These are phyloP conservation scores for Ramalina intermedia DNA, from an alignment of 495 filamentous ascomycete species.

Conservation along the genomic window DNA sequence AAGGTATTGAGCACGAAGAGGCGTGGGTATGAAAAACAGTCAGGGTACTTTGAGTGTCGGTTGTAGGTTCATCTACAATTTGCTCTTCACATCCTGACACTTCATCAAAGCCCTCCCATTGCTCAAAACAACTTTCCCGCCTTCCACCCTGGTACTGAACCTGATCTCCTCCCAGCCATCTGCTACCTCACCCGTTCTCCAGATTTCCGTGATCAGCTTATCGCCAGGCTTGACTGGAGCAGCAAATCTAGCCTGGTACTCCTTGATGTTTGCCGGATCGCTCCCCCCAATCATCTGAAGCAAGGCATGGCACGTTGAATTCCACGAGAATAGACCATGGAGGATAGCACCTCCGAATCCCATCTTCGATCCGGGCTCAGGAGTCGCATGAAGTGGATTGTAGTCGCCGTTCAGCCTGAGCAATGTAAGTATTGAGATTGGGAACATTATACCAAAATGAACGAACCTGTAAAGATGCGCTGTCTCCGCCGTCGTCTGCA, in stretches of 20 bases:
- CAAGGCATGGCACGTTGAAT: constrained; percentile 61
- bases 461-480: constrained; percentile 55
- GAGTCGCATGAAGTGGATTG: constrained; percentile 77
- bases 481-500: constrained; percentile 53
- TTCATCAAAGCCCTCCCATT: constrained; percentile 73
- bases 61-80: constrained; percentile 33
- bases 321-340: constrained; percentile 79
- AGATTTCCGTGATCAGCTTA: constrained; percentile 34
- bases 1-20: neutral
- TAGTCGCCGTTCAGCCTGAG: constrained; percentile 71
- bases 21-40: no score
- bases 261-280: constrained; percentile 62
- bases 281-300: constrained; percentile 57
- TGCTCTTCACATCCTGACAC: constrained; percentile 43
- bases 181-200: constrained; percentile 36
- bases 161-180: constrained; percentile 70
- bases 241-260: constrained; percentile 81
- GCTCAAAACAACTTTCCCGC: constrained; percentile 64
- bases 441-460: neutral
- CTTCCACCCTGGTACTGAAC: constrained; percentile 57
- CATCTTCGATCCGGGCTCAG: constrained; percentile 74
- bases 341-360: constrained; percentile 82
- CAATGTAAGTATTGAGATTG: constrained; percentile 2
- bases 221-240: constrained; percentile 64
- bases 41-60: no score